These are phyloP conservation scores for Paecilomyces dactylethromorphus DNA, from an alignment of 2,329 filamentous ascomycete species.

Conservation along the genomic window DNA sequence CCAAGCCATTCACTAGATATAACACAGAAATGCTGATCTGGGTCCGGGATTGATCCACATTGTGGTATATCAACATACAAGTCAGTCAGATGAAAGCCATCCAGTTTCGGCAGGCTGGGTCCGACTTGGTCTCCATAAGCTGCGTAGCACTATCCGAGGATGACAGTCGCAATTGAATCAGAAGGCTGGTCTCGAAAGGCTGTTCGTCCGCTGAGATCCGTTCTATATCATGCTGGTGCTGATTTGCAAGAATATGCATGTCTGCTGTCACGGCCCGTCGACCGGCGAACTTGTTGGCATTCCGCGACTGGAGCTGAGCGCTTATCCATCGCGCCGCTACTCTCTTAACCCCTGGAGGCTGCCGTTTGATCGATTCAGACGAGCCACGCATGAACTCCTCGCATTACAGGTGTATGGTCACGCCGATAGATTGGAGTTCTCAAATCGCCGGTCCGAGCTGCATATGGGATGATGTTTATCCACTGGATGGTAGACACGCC, in stretches of 20 bases:
- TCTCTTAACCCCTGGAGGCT: neutral
- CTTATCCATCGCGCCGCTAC: neutral
- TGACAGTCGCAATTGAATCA: neutral
- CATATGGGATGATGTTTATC: neutral
- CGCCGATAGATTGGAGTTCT: neutral
- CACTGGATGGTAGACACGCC: neutral
- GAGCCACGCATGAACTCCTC: neutral
- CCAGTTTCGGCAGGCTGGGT: neutral
- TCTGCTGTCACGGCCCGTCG: neutral
- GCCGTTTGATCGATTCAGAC: neutral
- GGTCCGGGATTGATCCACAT: neutral
- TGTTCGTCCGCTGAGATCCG: neutral
- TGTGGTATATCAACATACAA: neutral
- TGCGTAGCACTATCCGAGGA: neutral
- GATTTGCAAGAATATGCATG: neutral
- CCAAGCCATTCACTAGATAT: neutral
- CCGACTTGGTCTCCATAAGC: neutral
- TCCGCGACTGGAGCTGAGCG: neutral
- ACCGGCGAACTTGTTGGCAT: neutral
- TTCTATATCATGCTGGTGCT: neutral
- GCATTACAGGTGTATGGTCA: neutral
- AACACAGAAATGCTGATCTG: neutral
- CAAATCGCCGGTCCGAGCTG: neutral
- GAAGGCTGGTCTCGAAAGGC: neutral
- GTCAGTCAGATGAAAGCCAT: neutral